Base-by-base conservation (phyloP, 345 rosid genomes). In the Tarenaya hassleriana region DNA sequence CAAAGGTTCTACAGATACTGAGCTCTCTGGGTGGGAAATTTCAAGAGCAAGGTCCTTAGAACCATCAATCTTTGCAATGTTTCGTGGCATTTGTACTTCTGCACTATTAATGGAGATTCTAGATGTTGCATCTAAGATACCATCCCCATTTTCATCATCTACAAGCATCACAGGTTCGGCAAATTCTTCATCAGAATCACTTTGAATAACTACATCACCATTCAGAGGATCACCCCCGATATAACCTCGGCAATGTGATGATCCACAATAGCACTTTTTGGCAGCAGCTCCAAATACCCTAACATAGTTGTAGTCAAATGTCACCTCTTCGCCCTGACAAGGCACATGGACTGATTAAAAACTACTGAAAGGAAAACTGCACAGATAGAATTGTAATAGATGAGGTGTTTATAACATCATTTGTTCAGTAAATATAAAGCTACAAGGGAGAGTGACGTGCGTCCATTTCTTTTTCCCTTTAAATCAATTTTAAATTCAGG, bases 231-330 rank as follows among this genome's bases (percentile, higher is more conserved):
- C 98, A 57, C 98, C 95, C 39, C 98, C 98, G 52, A 92, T 88
- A 67, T 92, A 88, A 42, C 98, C 98, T 57, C 80, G 80, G 70
- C 98, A 92, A 17, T 77, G 91, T 45, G 80, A 59, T 50, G 98
- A 79, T 29, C 86, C 85, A 68, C 98, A 92, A 54, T 83, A 77
- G 57, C 98, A 92, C 77, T 73, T 85, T 78, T 85, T 92, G 34
- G 95, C 98, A 64, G 98, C 98, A 62, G 98, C 98, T 52, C 98
- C 98, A 73, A 83, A 76, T 40, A 88, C 97, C 69, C 98, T 83
- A 59, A 92, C 98, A 67, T 79, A 92, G 67, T 92, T 92, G 82
- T 92, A 92, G 77, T 92, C 95, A 74, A 92, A 92, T 40, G 97
- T 88, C 68, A 88, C 51, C 79, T 92, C 98, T 60, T 92, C 91